These are phyloP conservation scores for Oryza meyeriana DNA, from an alignment of 176 grass and related monocot species.

Conservation along the genomic window DNA sequence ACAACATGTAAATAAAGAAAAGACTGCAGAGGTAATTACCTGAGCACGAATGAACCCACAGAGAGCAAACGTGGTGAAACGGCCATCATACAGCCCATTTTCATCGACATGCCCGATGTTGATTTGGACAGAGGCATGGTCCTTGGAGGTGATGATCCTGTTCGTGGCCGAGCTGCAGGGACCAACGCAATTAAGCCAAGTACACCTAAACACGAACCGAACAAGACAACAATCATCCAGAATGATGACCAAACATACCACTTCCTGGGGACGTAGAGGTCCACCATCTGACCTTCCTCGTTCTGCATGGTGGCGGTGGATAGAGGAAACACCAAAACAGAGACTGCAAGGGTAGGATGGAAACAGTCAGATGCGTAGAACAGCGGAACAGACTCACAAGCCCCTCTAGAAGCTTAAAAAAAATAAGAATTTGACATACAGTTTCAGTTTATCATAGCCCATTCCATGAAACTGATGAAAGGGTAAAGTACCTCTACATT, in stretches of 20 bases:
- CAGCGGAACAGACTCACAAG: not conserved
- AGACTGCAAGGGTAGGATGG: not conserved
- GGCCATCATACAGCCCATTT: constrained; percentile 66
- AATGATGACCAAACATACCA: constrained; percentile 1
- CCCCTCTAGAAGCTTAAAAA: too few species aligned
- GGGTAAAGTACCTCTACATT: too few species aligned
- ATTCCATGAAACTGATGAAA: too few species aligned
- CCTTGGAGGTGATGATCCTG: constrained; percentile 68
- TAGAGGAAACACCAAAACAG: not conserved
- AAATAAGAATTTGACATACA: too few species aligned
- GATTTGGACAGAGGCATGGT: constrained; percentile 82
- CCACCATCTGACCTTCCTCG: constrained; percentile 67
- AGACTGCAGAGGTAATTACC: constrained; percentile 15
- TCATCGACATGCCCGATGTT: constrained; percentile 76
- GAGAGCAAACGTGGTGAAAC: constrained; percentile 71
- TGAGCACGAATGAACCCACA: constrained; percentile 80
- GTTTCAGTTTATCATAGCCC: too few species aligned
- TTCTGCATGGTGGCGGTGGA: constrained; percentile 50
- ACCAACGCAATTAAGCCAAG: not conserved
- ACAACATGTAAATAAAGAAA: not conserved
- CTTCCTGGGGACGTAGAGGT: constrained; percentile 82
- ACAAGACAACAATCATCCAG: not conserved
- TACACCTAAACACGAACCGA: not conserved
- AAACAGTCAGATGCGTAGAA: not conserved
- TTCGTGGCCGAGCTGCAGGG: constrained; percentile 74